Base-by-base conservation (phyloP, 164 flowering plant species). In the Annona cherimola region DNA sequence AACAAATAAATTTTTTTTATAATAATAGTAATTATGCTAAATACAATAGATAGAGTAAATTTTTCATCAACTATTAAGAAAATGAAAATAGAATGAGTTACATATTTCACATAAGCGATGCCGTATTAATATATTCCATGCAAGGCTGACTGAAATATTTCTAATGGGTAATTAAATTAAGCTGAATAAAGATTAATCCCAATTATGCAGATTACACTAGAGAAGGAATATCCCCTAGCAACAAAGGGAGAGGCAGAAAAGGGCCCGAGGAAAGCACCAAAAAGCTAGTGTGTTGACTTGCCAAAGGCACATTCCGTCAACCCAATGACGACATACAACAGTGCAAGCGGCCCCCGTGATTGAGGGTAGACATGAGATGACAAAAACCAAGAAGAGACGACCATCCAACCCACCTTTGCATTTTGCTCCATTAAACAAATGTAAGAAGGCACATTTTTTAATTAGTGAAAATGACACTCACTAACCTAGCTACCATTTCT, bases 381-480 rank as follows among this genome's bases (percentile, higher is more conserved):
- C 88, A 85, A 83, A 68, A 72, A 74, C 83, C 77, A 68, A 67
- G 35, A 26, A 26, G 66, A 74, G 82, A 81, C 81, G 85, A 80
- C 82, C 73, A 50, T 70, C n/a, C 9, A 41, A 8, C 35, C 69
- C 45, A 41, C 79, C 72, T 82, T 82, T 75, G 64, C 42, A 11
- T 76, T 70, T 71, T 11, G 19, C 39, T 74, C 41, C 19, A 20
- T 43, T 68, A 19, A 41, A 57, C 42, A 77, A 79, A 74, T 69
- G 71, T 45, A 46, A 11, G 39, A 60, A 69, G 67, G 61, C 50
- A 59, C 59, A 4, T 79, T 83, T 78, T 74, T 78, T 79, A 80
- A 71, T 73, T 26, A 9, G 20, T 73, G 85, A 84, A 46, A 69
- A 41, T 14, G 85, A 83, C 86, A 83, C 82, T 83, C 87, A 84